Evolutionary conservation across 2,329 filamentous ascomycete species (phyloP), one percentile per base, ranked within the genome.

Genomic region (Trichoderma sp.): DNA sequence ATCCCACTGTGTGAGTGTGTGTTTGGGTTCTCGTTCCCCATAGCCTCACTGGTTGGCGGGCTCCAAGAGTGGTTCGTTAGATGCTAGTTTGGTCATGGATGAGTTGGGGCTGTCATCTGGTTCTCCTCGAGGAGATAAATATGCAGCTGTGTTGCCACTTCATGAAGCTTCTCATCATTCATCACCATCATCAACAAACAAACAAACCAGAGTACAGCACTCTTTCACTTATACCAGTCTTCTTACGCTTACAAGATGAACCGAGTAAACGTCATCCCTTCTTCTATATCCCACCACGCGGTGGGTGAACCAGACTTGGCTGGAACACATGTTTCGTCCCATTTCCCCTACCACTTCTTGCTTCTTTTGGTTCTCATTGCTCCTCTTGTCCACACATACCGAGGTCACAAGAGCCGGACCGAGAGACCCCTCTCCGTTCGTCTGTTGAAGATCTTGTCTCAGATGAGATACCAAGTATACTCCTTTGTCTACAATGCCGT

Each of bases 21-120:
- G 30, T 66, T 15, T 66, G 30, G 30, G 30, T 36, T 36, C 34
- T 36, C 34, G 36, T 32, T 26, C 64, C 28, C 53, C 65, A 68
- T 68, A 68, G 65, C 65, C 65, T 68, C 65, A 68, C 34, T 43
- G 47, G 63, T 36, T 61, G 30, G 36, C 39, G 36, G 61, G 23
- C 20, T 17, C 26, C 64, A 43, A 28, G 32, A 23, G 50, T 28
- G 53, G 32, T 23, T 28, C 61, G 32, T 67, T 20, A 43, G 32
- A 34, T 57, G 34, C 65, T 68, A 68, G 53, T 39, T 67, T 57
- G 50, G 39, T 11, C n/a, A 28, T 66, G 63, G 63, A 57, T 66
- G 39, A 20, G 23, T 34, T 39, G 47, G 32, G 15, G 50, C 47
- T 39, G 55, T 68, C 36, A 12, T 32, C 34, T 34, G 3, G 13